Conservation (phyloP, 73 alveolate genomes). For the Tetrahymena elliotti region DNA sequence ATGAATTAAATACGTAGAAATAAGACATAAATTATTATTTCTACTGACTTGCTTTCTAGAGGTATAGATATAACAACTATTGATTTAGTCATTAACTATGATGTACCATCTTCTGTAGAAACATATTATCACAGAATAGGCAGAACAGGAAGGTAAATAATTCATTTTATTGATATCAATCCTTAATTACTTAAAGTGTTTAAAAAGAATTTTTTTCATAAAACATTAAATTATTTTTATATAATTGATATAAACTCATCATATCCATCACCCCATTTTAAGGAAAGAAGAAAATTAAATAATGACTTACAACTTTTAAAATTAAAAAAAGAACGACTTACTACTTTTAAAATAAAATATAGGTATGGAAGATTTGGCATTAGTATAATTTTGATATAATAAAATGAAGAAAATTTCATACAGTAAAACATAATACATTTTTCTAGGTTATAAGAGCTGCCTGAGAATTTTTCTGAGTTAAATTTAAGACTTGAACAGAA, state of each 20-base stretch:
- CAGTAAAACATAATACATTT: neutral
- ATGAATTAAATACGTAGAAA: neutral
- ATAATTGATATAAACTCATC: neutral
- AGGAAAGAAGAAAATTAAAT: too few relatives aligned
- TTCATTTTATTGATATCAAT: neutral
- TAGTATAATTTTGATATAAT: neutral
- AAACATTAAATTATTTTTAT: too few relatives aligned
- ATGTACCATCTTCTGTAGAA: conserved; percentile 10
- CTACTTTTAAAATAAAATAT: neutral
- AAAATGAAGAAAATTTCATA: neutral
- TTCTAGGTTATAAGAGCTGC: neutral
- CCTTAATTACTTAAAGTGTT: too few relatives aligned
- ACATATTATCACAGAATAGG: conserved; percentile 34
- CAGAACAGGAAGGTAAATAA: conserved; percentile 21
- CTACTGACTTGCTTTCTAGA: conserved; percentile 8
- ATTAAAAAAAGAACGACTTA: too few relatives aligned
- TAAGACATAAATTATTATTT: neutral
- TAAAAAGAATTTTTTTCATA: too few relatives aligned
- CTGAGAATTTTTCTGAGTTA: neutral
- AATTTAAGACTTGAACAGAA: neutral
- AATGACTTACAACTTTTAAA: too few relatives aligned
- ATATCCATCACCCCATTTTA: neutral
- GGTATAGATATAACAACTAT: conserved; percentile 30
- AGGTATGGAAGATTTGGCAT: conserved; percentile 25
- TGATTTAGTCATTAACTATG: conserved; percentile 30